Conservation (phyloP, 2,329 filamentous ascomycete genomes). For the Leptographium procerum region DNA sequence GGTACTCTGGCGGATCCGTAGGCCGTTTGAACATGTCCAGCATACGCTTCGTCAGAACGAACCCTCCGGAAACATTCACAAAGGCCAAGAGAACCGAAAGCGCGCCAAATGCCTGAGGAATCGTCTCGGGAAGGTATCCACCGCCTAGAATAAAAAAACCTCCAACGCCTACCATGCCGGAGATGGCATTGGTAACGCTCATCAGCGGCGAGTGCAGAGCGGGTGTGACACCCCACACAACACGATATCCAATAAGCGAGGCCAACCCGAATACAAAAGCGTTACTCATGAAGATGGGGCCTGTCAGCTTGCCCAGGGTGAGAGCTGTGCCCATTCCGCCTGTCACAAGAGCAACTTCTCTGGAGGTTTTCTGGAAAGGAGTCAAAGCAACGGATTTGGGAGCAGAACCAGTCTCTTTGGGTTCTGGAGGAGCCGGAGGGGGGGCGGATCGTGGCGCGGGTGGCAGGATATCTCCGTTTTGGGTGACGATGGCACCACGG, state of each 20-base stretch:
- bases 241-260: conserved; percentile 75
- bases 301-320: conserved; percentile 68
- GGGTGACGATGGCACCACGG: conserved; percentile 71
- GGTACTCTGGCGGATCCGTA: conserved; percentile 79
- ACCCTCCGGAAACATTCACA: conserved; percentile 79
- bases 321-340: conserved; percentile 67
- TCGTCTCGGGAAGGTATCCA: conserved; percentile 62
- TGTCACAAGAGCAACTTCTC: conserved; percentile 64
- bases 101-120: conserved; percentile 70
- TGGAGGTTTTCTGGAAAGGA: conserved; percentile 68
- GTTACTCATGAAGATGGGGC: conserved; percentile 79
- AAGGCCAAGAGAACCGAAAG: conserved; percentile 74
- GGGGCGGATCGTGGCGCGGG: conserved; percentile 59
- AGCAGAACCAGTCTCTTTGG: conserved; percentile 45
- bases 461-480: conserved; percentile 65
- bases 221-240: conserved; percentile 76
- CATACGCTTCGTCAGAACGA: conserved; percentile 89
- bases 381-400: conserved; percentile 54
- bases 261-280: conserved; percentile 76
- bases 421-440: conserved; percentile 41
- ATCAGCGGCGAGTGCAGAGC: conserved; percentile 81
- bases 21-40: conserved; percentile 83
- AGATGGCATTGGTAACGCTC: conserved; percentile 90
- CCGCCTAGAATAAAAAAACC: conserved; percentile 84
- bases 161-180: conserved; percentile 79